These are phyloP conservation scores for Cylindrotheca fusiformis DNA, from an alignment of 108 stramenopile species.

Conservation along the genomic window DNA sequence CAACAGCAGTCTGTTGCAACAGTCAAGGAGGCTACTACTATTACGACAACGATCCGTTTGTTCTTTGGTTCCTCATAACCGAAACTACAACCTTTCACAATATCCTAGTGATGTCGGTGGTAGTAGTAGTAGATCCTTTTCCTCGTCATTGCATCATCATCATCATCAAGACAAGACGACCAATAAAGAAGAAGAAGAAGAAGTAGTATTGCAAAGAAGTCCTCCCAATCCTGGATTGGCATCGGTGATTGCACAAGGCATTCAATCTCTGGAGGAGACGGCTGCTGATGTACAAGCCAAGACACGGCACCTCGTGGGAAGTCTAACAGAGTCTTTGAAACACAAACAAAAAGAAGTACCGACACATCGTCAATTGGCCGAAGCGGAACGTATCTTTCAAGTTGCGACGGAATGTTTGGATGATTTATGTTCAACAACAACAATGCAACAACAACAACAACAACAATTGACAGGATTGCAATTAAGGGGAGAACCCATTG, in stretches of 20 bases:
- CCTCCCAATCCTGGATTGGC: conserved; percentile 36
- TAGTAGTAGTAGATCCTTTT: too few species aligned
- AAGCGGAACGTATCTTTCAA: conserved; percentile 24
- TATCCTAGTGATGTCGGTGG: too few species aligned
- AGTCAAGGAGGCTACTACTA: too few species aligned
- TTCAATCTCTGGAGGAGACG: conserved; percentile 12
- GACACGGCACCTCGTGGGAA: conserved; percentile 10
- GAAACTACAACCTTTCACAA: too few species aligned
- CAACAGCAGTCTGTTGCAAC: too few species aligned
- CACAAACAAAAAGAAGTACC: neutral
- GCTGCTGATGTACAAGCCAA: conserved; percentile 28
- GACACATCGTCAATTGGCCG: conserved; percentile 27
- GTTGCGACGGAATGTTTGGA: conserved; percentile 34
- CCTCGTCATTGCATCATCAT: too few species aligned
- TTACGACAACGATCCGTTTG: too few species aligned
- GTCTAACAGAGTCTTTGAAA: neutral
- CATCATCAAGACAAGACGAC: too few species aligned
- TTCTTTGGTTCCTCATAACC: too few species aligned
- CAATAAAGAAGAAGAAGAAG: too few species aligned
- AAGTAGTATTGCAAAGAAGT: too few species aligned
- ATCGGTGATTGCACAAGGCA: conserved; percentile 36
- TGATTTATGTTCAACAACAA: neutral
- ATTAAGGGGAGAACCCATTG: conserved; percentile 42
- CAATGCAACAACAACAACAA: neutral
- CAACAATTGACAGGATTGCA: neutral